These are phyloP conservation scores for Apiotrichum gamsii DNA, from an alignment of 1,284 basidiomycete genomes.

Conservation along the genomic window DNA sequence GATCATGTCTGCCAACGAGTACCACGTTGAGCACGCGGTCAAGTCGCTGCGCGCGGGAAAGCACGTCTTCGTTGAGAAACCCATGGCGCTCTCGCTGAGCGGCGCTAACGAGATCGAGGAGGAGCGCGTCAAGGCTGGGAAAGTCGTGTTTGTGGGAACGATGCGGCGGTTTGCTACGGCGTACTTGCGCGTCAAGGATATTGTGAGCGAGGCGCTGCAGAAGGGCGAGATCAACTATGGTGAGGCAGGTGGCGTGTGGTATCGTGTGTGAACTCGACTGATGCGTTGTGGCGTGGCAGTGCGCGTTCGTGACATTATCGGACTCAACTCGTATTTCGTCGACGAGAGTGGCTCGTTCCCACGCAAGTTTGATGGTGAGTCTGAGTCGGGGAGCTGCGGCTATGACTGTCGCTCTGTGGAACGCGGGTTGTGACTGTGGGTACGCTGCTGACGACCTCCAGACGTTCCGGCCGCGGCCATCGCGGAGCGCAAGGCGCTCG, in stretches of 20 bases:
- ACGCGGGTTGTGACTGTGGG: too few relatives aligned
- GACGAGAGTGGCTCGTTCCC: conserved; percentile 10
- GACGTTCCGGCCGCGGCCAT: conserved; percentile 32
- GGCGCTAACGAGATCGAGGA: conserved; percentile 26
- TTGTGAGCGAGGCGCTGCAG: conserved; percentile 16
- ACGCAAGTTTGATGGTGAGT: too few relatives aligned
- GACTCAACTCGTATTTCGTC: too few relatives aligned
- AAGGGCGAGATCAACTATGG: conserved; percentile 9
- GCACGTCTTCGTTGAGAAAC: conserved; percentile 41
- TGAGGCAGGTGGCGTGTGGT: neutral
- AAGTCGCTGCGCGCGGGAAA: conserved; percentile 20
- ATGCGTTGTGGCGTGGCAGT: too few relatives aligned
- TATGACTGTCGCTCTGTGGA: too few relatives aligned
- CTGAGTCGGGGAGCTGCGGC: too few relatives aligned
- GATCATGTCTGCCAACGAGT: conserved; percentile 27
- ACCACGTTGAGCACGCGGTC: conserved; percentile 16
- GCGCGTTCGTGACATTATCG: conserved; percentile 48
- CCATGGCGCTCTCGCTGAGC: conserved; percentile 26
- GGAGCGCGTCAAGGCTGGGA: conserved; percentile 17
- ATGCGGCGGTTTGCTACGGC: conserved; percentile 48
- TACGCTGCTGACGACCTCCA: too few relatives aligned
- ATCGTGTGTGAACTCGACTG: neutral
- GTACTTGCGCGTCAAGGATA: conserved; percentile 37
- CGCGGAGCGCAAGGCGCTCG: conserved; percentile 14
- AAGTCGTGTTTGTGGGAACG: conserved; percentile 40